phyloP scores from a whole-genome alignment of 805 yeast species.

The Torulaspora delbrueckii region DNA sequence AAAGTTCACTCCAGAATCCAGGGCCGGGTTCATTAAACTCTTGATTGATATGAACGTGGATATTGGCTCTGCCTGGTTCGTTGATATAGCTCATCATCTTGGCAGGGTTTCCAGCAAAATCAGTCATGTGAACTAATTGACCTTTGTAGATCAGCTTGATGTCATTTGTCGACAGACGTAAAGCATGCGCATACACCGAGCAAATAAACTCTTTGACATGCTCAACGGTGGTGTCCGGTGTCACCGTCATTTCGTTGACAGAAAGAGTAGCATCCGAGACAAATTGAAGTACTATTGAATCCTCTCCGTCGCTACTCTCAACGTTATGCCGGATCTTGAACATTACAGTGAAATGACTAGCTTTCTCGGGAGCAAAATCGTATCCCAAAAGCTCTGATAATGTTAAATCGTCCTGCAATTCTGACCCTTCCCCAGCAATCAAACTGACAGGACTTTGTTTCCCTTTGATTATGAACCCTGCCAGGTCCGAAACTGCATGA shows the following conservation, averaged over 20 bases:
- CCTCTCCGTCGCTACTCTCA: conserved; percentile 5
- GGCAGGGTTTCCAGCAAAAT: conserved; percentile 20
- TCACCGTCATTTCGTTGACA: conserved; percentile 20
- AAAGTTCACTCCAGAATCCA: conserved; percentile 30
- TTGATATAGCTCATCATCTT: conserved; percentile 20
- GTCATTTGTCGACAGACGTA: conserved; percentile 19
- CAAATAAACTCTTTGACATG: conserved; percentile 29
- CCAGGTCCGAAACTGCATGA: conserved; percentile 18
- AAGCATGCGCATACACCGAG: conserved; percentile 23
- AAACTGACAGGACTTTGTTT: conserved; percentile 13
- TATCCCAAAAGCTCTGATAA: conserved; percentile 30
- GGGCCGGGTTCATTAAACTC: conserved; percentile 23
- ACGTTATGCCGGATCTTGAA: conserved; percentile 27
- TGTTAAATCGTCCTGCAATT: conserved; percentile 20
- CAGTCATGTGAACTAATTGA: conserved; percentile 15
- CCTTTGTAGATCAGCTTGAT: conserved; percentile 32
- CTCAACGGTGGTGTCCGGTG: conserved; percentile 23
- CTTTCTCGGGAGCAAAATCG: conserved; percentile 36
- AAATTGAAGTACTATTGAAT: conserved; percentile 19
- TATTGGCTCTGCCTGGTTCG: conserved; percentile 13
- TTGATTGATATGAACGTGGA: conserved; percentile 30
- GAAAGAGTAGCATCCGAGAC: conserved; percentile 25
- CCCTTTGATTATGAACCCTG: conserved; percentile 26
- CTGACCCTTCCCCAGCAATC: conserved; percentile 13
- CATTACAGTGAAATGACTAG: conserved; percentile 29